Evolutionary conservation across 192 early-diverging fungal genomes (phyloP).

Genomic region (Chytriomyces sp.): DNA sequence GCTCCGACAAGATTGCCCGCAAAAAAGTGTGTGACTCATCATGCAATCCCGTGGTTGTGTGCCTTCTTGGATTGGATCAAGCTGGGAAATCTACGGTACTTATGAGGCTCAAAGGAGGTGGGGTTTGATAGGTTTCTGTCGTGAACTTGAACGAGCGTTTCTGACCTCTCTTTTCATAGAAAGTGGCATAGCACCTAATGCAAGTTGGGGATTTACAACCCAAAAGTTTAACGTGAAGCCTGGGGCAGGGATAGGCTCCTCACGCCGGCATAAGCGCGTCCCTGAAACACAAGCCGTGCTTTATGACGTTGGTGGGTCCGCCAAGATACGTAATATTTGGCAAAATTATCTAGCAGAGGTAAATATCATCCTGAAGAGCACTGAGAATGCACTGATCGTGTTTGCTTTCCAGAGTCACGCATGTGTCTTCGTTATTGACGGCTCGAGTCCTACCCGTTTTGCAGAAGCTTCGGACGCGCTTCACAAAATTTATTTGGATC

Average conservation of each 20-base stretch:
- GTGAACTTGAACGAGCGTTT: too few species aligned
- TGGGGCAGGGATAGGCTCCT: not conserved
- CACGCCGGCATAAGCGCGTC: not conserved
- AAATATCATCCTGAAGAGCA: not conserved
- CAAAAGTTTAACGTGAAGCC: conserved; percentile 7
- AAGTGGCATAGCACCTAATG: not conserved
- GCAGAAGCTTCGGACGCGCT: conserved; percentile 16
- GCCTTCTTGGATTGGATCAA: conserved; percentile 18
- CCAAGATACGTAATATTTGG: conserved; percentile 27
- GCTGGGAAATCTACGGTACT: conserved; percentile 20
- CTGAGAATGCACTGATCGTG: not conserved
- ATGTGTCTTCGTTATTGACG: conserved; percentile 22
- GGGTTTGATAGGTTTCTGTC: not conserved
- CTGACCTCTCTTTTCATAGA: not conserved
- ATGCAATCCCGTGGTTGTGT: not conserved
- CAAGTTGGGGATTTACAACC: conserved; percentile 25
- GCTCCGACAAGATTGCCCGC: not conserved
- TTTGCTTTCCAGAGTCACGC: not conserved
- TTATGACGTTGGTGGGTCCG: conserved; percentile 27
- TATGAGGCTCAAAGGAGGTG: conserved; percentile 24
- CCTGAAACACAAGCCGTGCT: conserved; percentile 10
- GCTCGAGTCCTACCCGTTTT: conserved; percentile 3
- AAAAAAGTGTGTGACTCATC: conserved; percentile 10
- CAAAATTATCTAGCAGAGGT: conserved; percentile 29
- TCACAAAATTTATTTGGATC: conserved; percentile 16